These are phyloP conservation scores for Termitomyces sp. DNA, from an alignment of 768 basidiomycete genomes.

Conservation along the genomic window DNA sequence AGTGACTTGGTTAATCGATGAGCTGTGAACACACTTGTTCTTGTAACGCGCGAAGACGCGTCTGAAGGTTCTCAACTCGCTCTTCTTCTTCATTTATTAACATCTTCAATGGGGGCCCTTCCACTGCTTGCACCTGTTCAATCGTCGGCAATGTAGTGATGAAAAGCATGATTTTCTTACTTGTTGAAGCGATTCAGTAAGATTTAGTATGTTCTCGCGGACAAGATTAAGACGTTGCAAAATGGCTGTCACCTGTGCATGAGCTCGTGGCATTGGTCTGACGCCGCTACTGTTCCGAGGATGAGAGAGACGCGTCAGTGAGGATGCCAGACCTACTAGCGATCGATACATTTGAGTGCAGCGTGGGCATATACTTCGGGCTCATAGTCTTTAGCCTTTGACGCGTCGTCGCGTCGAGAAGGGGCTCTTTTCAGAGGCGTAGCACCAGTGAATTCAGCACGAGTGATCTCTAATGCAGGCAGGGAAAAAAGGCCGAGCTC, in stretches of 20 bases:
- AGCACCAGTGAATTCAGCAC: slow-evolving; percentile 63
- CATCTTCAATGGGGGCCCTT: slow-evolving; percentile 27
- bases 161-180: slow-evolving; percentile 16
- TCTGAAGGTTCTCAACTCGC: slow-evolving; percentile 32
- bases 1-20: neutral
- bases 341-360: slow-evolving; percentile 70
- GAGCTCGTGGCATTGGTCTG: slow-evolving; percentile 48
- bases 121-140: slow-evolving; percentile 19
- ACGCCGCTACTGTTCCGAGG: slow-evolving; percentile 28
- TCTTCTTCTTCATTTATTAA: slow-evolving; percentile 38
- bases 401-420: slow-evolving; percentile 32
- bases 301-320: slow-evolving; percentile 6
- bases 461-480: slow-evolving; percentile 43
- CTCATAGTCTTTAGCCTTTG: slow-evolving; percentile 42
- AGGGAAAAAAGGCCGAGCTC: slow-evolving; percentile 77
- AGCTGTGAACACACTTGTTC: slow-evolving; percentile 28
- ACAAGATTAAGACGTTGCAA: slow-evolving; percentile 33
- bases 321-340: slow-evolving; percentile 50
- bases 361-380: slow-evolving; percentile 76
- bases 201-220: slow-evolving; percentile 31
- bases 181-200: slow-evolving; percentile 27
- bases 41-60: slow-evolving; percentile 32
- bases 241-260: slow-evolving; percentile 37
- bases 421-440: slow-evolving; percentile 57
- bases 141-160: slow-evolving; percentile 8